A percentile compares a stretch with the other conserved stretches of the same genome.
Conservation (phyloP, 2,329 filamentous ascomycete genomes). For the Emydomyces testavorans region DNA sequence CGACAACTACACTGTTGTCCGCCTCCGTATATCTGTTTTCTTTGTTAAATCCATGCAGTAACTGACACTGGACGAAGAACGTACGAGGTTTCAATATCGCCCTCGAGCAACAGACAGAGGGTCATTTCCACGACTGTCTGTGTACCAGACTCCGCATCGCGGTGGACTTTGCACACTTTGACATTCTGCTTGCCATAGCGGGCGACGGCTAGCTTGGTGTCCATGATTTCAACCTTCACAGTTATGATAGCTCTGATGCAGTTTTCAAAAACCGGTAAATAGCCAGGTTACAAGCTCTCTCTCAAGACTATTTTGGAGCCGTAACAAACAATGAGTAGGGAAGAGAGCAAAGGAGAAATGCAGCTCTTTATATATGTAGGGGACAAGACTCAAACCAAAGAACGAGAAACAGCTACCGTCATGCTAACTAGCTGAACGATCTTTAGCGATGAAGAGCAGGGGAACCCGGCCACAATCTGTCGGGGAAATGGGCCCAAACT, state of each 20-base stretch:
- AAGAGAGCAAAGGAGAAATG: too few species aligned
- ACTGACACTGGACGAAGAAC: slow-evolving; percentile 22
- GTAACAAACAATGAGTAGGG: too few species aligned
- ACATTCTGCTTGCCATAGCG: slow-evolving; percentile 75
- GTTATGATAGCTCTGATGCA: neutral
- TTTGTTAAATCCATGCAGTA: slow-evolving; percentile 3
- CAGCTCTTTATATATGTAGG: too few species aligned
- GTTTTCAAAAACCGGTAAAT: too few species aligned
- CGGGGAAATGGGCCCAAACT: too few species aligned
- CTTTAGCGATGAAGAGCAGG: too few species aligned
- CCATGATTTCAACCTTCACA: slow-evolving; percentile 7
- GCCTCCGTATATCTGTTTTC: slow-evolving; percentile 67
- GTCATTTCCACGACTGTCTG: slow-evolving; percentile 93
- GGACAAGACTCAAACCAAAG: too few species aligned
- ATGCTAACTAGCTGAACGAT: too few species aligned
- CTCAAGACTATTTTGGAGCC: too few species aligned
- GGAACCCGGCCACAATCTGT: too few species aligned
- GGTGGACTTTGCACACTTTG: slow-evolving; percentile 89
- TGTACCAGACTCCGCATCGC: slow-evolving; percentile 59
- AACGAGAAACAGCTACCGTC: too few species aligned
- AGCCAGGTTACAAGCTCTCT: too few species aligned
- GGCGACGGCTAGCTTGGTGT: slow-evolving; percentile 31
- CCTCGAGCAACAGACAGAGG: slow-evolving; percentile 82
- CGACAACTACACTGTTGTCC: slow-evolving; percentile 90
- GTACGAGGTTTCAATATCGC: slow-evolving; percentile 74